These are phyloP conservation scores for Didymellaceae sp. DNA, from an alignment of 2,329 filamentous ascomycete species.

Conservation along the genomic window DNA sequence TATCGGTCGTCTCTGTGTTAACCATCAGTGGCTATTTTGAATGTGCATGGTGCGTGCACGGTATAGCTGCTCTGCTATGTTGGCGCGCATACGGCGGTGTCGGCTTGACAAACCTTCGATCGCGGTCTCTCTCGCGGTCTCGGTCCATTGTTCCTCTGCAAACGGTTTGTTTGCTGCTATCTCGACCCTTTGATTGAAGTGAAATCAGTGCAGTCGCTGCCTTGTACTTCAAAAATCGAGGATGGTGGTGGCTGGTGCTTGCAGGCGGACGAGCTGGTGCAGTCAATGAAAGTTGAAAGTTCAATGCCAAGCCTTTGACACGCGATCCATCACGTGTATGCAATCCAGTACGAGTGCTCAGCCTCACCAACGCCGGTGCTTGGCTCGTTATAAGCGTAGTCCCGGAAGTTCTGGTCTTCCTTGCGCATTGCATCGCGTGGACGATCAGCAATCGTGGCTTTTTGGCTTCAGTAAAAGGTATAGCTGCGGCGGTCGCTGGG, in stretches of 20 bases:
- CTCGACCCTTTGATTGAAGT: slow-evolving; percentile 3
- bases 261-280: slow-evolving; percentile 1
- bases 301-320: slow-evolving; percentile 14
- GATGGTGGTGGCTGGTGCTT: not conserved
- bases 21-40: slow-evolving; percentile 1
- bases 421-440: not conserved
- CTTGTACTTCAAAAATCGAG: not conserved
- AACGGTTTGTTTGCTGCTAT: not conserved
- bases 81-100: slow-evolving; percentile 20
- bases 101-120: slow-evolving; percentile 52
- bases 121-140: slow-evolving; percentile 51
- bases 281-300: slow-evolving; percentile 12
- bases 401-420: too few species aligned
- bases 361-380: not conserved
- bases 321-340: slow-evolving; percentile 18
- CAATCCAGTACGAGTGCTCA: not conserved
- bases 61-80: slow-evolving; percentile 4
- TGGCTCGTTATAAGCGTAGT: not conserved
- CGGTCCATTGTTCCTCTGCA: slow-evolving; percentile 39
- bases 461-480: not conserved
- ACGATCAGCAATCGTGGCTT: not conserved
- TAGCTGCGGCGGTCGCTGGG: too few species aligned
- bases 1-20: slow-evolving; percentile 43
- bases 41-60: slow-evolving; percentile 12
- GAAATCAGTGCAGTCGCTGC: not conserved